phyloP scores from a whole-genome alignment of 495 filamentous ascomycete genomes.

The Penicillium soppii region DNA sequence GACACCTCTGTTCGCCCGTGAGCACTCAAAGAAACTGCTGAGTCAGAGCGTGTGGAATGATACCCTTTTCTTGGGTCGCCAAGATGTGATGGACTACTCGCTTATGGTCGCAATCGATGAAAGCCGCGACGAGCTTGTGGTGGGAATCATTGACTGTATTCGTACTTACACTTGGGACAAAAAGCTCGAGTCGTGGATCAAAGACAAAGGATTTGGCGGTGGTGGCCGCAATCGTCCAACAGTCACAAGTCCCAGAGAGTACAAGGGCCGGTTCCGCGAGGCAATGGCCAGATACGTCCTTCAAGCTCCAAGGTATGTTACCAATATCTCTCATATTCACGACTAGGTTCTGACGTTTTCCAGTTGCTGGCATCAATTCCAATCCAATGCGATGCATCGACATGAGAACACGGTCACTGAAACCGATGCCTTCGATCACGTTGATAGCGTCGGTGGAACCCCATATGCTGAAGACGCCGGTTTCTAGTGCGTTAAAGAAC shows the following conservation, averaged over 20 bases:
- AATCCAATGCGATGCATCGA: slow-evolving; percentile 48
- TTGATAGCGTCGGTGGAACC: slow-evolving; percentile 26
- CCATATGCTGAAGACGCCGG: background rate
- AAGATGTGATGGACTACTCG: slow-evolving; percentile 99
- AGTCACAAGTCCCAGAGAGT: slow-evolving; percentile 96
- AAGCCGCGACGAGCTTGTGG: slow-evolving; percentile 79
- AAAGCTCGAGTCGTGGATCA: slow-evolving; percentile 98
- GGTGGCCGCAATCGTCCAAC: slow-evolving; percentile 88
- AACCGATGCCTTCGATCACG: slow-evolving; percentile 23
- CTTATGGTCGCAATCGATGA: slow-evolving; percentile 99
- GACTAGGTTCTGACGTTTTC: slow-evolving; percentile 4
- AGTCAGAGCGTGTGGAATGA: slow-evolving; percentile 88
- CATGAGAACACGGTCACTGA: slow-evolving; percentile 36
- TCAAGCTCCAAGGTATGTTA: slow-evolving; percentile 61
- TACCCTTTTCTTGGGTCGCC: slow-evolving; percentile 84
- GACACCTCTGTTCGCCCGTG: slow-evolving; percentile 87
- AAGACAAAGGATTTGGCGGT: slow-evolving; percentile 84
- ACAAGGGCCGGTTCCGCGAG: slow-evolving; percentile 92
- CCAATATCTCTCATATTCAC: background rate
- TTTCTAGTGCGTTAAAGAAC: background rate
- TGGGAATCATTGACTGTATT: slow-evolving; percentile 98
- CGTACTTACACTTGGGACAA: slow-evolving; percentile 99
- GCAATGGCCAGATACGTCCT: slow-evolving; percentile 93
- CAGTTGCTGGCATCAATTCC: slow-evolving; percentile 74
- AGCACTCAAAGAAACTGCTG: slow-evolving; percentile 90